Percentiles rank a stretch among this genome's conserved stretches.
Evolutionary conservation across 108 stramenopile species (phyloP).

Genomic region (Nitzschia palea): DNA sequence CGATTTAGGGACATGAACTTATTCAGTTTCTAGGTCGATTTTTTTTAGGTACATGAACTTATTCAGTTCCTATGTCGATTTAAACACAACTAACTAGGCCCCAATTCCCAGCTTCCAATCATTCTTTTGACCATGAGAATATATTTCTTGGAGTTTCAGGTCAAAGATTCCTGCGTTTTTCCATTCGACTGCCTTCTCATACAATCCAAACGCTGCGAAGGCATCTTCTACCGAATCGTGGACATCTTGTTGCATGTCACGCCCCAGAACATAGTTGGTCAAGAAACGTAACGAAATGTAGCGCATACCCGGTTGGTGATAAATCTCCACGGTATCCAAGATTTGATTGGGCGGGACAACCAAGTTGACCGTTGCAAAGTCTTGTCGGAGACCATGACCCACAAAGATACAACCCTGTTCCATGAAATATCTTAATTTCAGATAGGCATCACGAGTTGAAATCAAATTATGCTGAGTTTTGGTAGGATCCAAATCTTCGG

Average conservation of each 20-base stretch:
- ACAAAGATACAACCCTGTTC: conserved; percentile 87
- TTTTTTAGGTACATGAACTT: too few species aligned
- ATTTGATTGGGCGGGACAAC: conserved; percentile 88
- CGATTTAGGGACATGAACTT: too few species aligned
- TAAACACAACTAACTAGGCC: too few species aligned
- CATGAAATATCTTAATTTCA: conserved; percentile 89
- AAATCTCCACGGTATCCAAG: conserved; percentile 94
- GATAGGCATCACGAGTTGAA: conserved; percentile 79
- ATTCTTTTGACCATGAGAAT: conserved; percentile 64
- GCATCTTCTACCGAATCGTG: conserved; percentile 98
- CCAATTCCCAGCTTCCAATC: conserved; percentile 66
- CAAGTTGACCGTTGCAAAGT: conserved; percentile 89
- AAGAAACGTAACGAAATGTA: conserved; percentile 92
- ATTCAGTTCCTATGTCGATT: too few species aligned
- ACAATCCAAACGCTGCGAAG: conserved; percentile 71
- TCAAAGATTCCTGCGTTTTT: conserved; percentile 65
- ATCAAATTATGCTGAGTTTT: conserved; percentile 84
- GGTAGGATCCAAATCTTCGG: conserved; percentile 86
- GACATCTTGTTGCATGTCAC: conserved; percentile 93
- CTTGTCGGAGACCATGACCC: conserved; percentile 86
- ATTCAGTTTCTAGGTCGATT: too few species aligned
- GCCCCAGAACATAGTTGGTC: conserved; percentile 78
- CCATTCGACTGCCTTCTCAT: conserved; percentile 59
- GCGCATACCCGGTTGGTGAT: conserved; percentile 75
- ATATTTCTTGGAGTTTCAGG: conserved; percentile 57